A percentile compares a stretch with the other conserved stretches of the same genome.
Evolutionary conservation across 1,284 basidiomycete genomes (phyloP).

Genomic region (Golubevia sp.): DNA sequence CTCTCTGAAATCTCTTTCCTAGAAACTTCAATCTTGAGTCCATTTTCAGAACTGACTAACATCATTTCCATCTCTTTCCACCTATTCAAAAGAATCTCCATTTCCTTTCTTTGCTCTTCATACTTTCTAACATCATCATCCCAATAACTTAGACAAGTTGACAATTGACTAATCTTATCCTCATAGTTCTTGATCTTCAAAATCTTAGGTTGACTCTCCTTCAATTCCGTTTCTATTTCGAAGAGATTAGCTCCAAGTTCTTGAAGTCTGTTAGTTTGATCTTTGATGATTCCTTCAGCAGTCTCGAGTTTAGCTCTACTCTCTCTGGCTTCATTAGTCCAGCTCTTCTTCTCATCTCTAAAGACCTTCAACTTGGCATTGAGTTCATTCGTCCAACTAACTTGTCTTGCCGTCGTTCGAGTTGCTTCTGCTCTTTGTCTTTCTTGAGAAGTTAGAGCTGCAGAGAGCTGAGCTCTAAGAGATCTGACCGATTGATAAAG

Average conservation of each 20-base stretch:
- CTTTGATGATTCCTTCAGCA: background rate
- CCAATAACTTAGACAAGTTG: slow-evolving; percentile 35
- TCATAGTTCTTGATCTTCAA: slow-evolving; percentile 35
- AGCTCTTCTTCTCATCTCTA: slow-evolving; percentile 50
- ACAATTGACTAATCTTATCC: slow-evolving; percentile 29
- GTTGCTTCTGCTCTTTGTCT: slow-evolving; percentile 34
- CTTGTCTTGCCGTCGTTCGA: slow-evolving; percentile 33
- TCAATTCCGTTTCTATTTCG: slow-evolving; percentile 31
- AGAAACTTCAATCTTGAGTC: background rate
- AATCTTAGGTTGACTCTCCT: slow-evolving; percentile 26
- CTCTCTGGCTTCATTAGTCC: slow-evolving; percentile 29
- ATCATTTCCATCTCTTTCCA: slow-evolving; percentile 45
- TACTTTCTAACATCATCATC: slow-evolving; percentile 41
- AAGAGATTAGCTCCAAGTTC: slow-evolving; percentile 31
- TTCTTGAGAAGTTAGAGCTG: slow-evolving; percentile 13
- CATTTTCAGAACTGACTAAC: slow-evolving; percentile 35
- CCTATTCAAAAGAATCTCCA: slow-evolving; percentile 35
- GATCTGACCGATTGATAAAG: slow-evolving; percentile 43
- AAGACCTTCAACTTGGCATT: slow-evolving; percentile 50
- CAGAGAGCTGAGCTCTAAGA: slow-evolving; percentile 24
- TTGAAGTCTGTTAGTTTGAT: slow-evolving; percentile 1
- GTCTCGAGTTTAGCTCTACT: slow-evolving; percentile 40
- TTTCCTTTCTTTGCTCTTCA: slow-evolving; percentile 43
- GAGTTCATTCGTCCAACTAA: slow-evolving; percentile 51
- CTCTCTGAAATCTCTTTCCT: too few relatives aligned